A percentile compares a stretch with the other conserved stretches of the same genome.
These are phyloP conservation scores for Simplicillium aogashimaense DNA, from an alignment of 2,329 filamentous ascomycete genomes.

Conservation along the genomic window DNA sequence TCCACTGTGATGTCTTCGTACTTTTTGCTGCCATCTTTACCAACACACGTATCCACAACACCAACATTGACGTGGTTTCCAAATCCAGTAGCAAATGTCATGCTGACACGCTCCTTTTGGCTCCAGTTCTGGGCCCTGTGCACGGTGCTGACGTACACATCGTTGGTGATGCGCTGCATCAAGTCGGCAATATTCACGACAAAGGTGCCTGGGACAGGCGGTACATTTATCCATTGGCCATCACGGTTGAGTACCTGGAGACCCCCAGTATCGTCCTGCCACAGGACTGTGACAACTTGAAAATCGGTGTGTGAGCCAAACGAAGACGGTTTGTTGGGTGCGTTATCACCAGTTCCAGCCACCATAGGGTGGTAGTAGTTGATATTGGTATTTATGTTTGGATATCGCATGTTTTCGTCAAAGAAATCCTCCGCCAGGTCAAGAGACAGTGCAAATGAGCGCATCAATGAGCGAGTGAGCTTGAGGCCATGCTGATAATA, in stretches of 20 bases:
- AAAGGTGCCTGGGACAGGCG: slow-evolving; percentile 12
- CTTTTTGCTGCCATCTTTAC: too few species aligned
- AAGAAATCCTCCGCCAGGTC: slow-evolving; percentile 44
- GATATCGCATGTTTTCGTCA: slow-evolving; percentile 41
- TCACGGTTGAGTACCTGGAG: slow-evolving; percentile 13
- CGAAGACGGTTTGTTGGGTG: neutral
- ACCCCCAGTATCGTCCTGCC: slow-evolving; percentile 26
- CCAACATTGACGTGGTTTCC: slow-evolving; percentile 40
- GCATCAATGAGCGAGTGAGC: slow-evolving; percentile 39
- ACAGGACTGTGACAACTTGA: slow-evolving; percentile 19
- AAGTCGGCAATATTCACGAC: slow-evolving; percentile 18
- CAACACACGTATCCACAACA: slow-evolving; percentile 35
- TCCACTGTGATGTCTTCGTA: too few species aligned
- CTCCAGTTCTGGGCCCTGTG: slow-evolving; percentile 22
- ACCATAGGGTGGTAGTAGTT: slow-evolving; percentile 29
- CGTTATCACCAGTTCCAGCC: too few species aligned
- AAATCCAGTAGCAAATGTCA: slow-evolving; percentile 48
- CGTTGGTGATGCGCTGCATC: slow-evolving; percentile 14
- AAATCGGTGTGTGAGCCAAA: slow-evolving; percentile 20
- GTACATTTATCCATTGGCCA: slow-evolving; percentile 14
- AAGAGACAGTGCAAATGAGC: slow-evolving; percentile 43
- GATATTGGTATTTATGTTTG: slow-evolving; percentile 31
- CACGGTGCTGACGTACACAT: slow-evolving; percentile 12
- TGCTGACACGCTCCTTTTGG: slow-evolving; percentile 23
- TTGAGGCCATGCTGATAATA: slow-evolving; percentile 39